phyloP scores from a whole-genome alignment of 1,139 yeast genomes.

The Lodderomyces metapsilosis region DNA sequence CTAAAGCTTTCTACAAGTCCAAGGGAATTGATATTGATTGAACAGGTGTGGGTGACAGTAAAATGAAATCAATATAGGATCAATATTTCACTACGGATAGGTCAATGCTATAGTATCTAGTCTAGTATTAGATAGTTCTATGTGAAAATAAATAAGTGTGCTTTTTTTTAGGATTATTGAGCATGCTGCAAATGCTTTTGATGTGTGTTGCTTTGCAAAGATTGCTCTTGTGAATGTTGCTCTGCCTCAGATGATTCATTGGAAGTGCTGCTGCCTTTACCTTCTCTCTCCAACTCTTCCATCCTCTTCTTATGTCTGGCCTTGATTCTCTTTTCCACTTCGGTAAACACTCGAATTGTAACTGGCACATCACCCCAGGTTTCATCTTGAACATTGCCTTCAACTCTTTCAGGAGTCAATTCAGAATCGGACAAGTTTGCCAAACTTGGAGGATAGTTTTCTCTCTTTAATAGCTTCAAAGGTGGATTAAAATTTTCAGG shows the following conservation, averaged over 20 bases:
- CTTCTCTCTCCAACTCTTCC: neutral
- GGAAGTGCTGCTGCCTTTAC: too few species aligned
- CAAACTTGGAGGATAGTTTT: slow-evolving; percentile 34
- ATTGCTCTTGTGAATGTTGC: neutral
- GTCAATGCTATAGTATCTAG: neutral
- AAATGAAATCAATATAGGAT: too few species aligned
- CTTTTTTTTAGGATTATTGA: neutral
- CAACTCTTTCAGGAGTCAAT: slow-evolving; percentile 9
- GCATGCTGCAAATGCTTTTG: slow-evolving; percentile 2
- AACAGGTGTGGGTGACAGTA: slow-evolving; percentile 6
- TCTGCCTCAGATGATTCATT: neutral
- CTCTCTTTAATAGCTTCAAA: slow-evolving; percentile 25
- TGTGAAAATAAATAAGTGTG: slow-evolving; percentile 1
- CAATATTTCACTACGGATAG: neutral
- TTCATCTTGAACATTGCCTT: slow-evolving; percentile 26
- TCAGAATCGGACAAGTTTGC: slow-evolving; percentile 26
- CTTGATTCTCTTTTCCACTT: slow-evolving; percentile 69
- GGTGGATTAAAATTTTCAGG: slow-evolving; percentile 83
- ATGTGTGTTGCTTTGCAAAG: neutral
- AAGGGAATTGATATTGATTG: slow-evolving; percentile 57
- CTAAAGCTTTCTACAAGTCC: slow-evolving; percentile 55
- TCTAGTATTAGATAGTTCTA: neutral
- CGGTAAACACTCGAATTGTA: slow-evolving; percentile 77
- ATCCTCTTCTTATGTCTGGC: slow-evolving; percentile 3
- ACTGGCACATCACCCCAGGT: slow-evolving; percentile 74